Conservation (phyloP, 2,329 filamentous ascomycete genomes). For the Pseudocercospora fijiensis region DNA sequence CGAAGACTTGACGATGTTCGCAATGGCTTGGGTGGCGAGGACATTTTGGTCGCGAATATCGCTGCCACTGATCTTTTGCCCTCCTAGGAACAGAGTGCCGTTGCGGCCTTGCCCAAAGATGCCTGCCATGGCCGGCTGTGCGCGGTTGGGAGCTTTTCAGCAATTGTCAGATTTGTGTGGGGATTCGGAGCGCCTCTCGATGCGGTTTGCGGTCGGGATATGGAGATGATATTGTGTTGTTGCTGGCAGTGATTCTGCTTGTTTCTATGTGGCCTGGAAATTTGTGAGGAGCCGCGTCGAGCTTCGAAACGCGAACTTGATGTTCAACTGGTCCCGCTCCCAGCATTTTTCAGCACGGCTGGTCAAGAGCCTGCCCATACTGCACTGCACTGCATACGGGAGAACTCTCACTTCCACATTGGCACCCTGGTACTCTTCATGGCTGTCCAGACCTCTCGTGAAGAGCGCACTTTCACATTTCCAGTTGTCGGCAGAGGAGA, state of each 20-base stretch:
- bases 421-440: too few species aligned
- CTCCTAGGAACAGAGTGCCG: conserved; percentile 94
- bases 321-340: not conserved
- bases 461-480: too few species aligned
- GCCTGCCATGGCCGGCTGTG: conserved; percentile 67
- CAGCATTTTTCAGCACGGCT: not conserved
- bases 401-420: not conserved
- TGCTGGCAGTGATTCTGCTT: not conserved
- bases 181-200: not conserved
- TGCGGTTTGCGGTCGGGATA: not conserved
- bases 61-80: conserved; percentile 92
- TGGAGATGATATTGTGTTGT: not conserved
- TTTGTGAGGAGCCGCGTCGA: conserved; percentile 6
- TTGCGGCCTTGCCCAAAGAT: conserved; percentile 96
- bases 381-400: not conserved
- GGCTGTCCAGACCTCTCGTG: too few species aligned
- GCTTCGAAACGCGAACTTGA: conserved; percentile 2
- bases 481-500: too few species aligned
- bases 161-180: not conserved
- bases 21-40: conserved; percentile 90
- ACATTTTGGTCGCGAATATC: conserved; percentile 99
- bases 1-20: conserved; percentile 98
- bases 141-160: not conserved
- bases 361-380: not conserved
- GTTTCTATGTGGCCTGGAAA: conserved; percentile 2